Base-by-base conservation (phyloP, 257 asterid species). In the Handroanthus guayacan region DNA sequence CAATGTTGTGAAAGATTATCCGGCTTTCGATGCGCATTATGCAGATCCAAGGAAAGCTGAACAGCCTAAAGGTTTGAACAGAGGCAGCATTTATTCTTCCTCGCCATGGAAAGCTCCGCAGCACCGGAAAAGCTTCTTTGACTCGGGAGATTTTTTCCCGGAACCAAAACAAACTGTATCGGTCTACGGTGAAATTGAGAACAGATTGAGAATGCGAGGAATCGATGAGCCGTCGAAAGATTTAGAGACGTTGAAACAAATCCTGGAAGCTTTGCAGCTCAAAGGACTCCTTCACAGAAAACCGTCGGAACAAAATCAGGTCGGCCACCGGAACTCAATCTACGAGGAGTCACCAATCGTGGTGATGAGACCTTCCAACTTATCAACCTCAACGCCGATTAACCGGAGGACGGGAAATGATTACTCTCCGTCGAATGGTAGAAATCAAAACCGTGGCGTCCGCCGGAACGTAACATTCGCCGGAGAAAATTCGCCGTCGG, bases 181-280 rank as follows among this genome's bases (percentile, higher is more conserved):
- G 9, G 63, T 84, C 39, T 77, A 86, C 70, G 92, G 90, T 0
- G 98, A 88, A 88, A 85, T 91, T 12, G 97, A 87, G 87, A 91
- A 71, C 84, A 79, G 87, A 73, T 73, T 94, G 82, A 89, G 73
- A 62, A 75, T 88, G 86, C 85, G 92, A 70, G 97, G 97, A 69
- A 87, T 94, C 62, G 96, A 88, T 13, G 97, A 89, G 79, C 89
- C 93, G 34, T 80, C 96, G 0, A 86, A 81, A 58, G 98, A 94
- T 90, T 90, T 94, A n/a, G 96, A 94, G 55, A 86, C 96, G 1
- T 62, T 89, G 85, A 94, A 89, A 79, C 97, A 94, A 81, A 92
- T 94, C 77, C 95, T 94, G 31, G 98, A 94, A 80, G 97, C 98
- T 65, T 76, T 92, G 85, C 99, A 94, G 80, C 97, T 94, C 51